Percentiles rank a stretch among this genome's conserved stretches.
These are phyloP conservation scores for Apiospora koreana DNA, from an alignment of 2,329 filamentous ascomycete genomes.

Conservation along the genomic window DNA sequence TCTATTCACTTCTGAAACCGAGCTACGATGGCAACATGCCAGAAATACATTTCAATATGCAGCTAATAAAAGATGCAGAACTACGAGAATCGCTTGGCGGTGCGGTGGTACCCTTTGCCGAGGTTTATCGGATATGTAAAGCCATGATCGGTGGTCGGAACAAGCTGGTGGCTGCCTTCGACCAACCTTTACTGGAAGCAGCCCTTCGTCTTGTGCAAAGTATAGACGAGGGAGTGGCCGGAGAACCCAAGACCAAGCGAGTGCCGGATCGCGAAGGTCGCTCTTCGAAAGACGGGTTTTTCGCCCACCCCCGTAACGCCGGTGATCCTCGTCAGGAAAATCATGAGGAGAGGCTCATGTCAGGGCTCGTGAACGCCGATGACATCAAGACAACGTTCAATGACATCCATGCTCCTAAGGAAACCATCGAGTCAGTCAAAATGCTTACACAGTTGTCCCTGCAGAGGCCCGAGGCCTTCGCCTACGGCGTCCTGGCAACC, in stretches of 20 bases:
- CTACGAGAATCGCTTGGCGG: slow-evolving; percentile 18
- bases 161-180: slow-evolving; percentile 12
- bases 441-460: slow-evolving; percentile 87
- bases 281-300: slow-evolving; percentile 19
- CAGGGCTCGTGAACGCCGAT: slow-evolving; percentile 77
- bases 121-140: slow-evolving; percentile 31
- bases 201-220: slow-evolving; percentile 19
- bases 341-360: slow-evolving; percentile 80
- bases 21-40: neutral
- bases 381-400: slow-evolving; percentile 85
- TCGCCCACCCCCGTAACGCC: slow-evolving; percentile 26
- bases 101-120: slow-evolving; percentile 24
- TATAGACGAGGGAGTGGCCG: slow-evolving; percentile 26
- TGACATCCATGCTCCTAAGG: slow-evolving; percentile 79
- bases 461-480: slow-evolving; percentile 89
- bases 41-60: slow-evolving; percentile 10
- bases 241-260: slow-evolving; percentile 42
- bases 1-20: slow-evolving; percentile 15
- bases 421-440: slow-evolving; percentile 85
- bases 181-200: slow-evolving; percentile 18
- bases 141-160: slow-evolving; percentile 26
- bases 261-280: slow-evolving; percentile 32
- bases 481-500: slow-evolving; percentile 87
- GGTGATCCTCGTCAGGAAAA: slow-evolving; percentile 56
- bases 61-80: slow-evolving; percentile 6